Evolutionary conservation across 257 asterid genomes (phyloP).

Genomic region (Eucommia ulmoides): DNA sequence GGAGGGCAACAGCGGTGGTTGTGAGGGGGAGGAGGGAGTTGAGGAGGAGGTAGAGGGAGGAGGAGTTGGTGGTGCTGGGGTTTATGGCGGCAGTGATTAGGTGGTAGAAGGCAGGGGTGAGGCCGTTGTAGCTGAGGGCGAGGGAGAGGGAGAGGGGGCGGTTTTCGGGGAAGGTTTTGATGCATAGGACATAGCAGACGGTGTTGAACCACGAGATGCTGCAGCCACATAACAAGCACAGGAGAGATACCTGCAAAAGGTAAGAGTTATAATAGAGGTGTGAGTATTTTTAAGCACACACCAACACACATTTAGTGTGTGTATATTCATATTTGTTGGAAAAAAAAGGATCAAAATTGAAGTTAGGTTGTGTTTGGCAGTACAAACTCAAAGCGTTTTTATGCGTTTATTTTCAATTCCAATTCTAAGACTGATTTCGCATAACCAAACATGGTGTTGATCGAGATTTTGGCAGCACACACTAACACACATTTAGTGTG

Average conservation of each 20-base stretch:
- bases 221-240: slow-evolving; percentile 44
- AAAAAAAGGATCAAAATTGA: too few relatives aligned
- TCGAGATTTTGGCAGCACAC: too few relatives aligned
- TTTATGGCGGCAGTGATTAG: slow-evolving; percentile 40
- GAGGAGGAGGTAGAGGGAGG: slow-evolving; percentile 38
- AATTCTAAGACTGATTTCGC: too few relatives aligned
- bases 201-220: slow-evolving; percentile 75
- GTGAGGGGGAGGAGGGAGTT: slow-evolving; percentile 40
- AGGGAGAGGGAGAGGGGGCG: slow-evolving; percentile 47
- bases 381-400: too few relatives aligned
- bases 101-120: slow-evolving; percentile 51
- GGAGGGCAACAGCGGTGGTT: slow-evolving; percentile 18
- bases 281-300: too few relatives aligned
- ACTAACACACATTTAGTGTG: too few relatives aligned
- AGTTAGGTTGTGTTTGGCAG: too few relatives aligned
- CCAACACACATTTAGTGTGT: too few relatives aligned
- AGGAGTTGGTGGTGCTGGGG: slow-evolving; percentile 23
- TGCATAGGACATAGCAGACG: slow-evolving; percentile 50
- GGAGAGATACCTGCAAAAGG: slow-evolving; percentile 29
- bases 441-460: too few relatives aligned
- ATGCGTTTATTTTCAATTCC: too few relatives aligned
- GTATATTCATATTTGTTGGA: too few relatives aligned
- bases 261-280: not conserved
- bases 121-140: slow-evolving; percentile 43
- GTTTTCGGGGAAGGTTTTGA: slow-evolving; percentile 31